Percentiles rank a stretch among this genome's conserved stretches.
phyloP scores from a whole-genome alignment of 176 grass and related monocot genomes.

The Elymus sibiricus region DNA sequence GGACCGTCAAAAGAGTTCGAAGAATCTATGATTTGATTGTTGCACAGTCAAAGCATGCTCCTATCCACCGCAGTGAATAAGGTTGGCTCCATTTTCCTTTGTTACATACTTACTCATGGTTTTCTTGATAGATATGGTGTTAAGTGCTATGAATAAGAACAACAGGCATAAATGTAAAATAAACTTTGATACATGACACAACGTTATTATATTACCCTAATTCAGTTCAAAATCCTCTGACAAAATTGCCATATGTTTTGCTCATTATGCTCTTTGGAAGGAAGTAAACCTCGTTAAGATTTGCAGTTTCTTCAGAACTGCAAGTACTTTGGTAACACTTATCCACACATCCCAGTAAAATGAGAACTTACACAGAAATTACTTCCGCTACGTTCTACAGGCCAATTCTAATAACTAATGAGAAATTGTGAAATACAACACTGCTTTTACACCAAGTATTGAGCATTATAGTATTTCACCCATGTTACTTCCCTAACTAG shows the following conservation, averaged over 20 bases:
- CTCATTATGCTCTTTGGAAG: neutral
- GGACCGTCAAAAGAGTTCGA: neutral
- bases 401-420: neutral
- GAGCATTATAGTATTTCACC: no score
- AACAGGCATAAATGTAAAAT: neutral
- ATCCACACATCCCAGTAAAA: neutral
- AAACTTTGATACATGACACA: neutral
- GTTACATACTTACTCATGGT: neutral
- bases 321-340: neutral
- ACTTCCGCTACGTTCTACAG: neutral
- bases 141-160: neutral
- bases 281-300: neutral
- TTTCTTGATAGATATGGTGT: neutral
- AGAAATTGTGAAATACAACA: neutral
- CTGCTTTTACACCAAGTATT: neutral
- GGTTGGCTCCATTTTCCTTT: neutral
- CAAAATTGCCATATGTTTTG: neutral
- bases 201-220: neutral
- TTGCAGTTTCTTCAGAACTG: neutral
- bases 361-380: neutral
- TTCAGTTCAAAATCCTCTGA: neutral
- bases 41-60: constrained; percentile 5
- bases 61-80: neutral
- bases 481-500: neutral
- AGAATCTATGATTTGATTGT: neutral